Conservation (phyloP, 2,329 filamentous ascomycete genomes). For the Pseudogymnoascus sp. region DNA sequence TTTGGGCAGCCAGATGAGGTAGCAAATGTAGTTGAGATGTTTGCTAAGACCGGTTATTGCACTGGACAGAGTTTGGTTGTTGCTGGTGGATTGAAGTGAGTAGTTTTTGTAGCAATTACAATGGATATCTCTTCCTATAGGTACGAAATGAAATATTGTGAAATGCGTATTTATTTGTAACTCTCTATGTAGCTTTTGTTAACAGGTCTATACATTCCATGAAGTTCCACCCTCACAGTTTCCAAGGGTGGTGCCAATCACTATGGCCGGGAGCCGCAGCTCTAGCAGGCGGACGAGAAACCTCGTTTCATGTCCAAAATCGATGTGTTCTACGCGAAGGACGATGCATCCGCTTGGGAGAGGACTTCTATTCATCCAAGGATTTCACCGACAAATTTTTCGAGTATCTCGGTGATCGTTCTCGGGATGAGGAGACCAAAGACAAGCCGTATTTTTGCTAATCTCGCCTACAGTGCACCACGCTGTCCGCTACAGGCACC, state of each 20-base stretch:
- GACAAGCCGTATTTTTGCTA: too few relatives aligned
- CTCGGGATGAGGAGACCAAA: too few relatives aligned
- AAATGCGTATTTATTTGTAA: not conserved
- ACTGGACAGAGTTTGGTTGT: slow-evolving; percentile 40
- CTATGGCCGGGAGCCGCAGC: not conserved
- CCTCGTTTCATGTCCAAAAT: not conserved
- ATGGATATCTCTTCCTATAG: not conserved
- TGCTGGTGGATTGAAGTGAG: slow-evolving; percentile 32
- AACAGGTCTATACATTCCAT: not conserved
- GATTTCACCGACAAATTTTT: too few relatives aligned
- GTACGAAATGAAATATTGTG: not conserved
- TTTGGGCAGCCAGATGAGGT: slow-evolving; percentile 39
- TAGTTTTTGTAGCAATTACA: not conserved
- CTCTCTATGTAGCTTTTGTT: not conserved
- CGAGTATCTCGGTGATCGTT: too few relatives aligned
- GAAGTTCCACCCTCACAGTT: not conserved
- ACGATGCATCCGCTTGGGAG: not conserved
- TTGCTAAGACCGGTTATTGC: slow-evolving; percentile 39
- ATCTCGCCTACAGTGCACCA: too few relatives aligned
- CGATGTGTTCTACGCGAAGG: not conserved
- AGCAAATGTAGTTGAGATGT: slow-evolving; percentile 41
- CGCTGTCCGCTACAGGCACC: too few relatives aligned
- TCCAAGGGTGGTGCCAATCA: not conserved
- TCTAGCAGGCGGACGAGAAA: not conserved
- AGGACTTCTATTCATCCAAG: too few relatives aligned